These are phyloP conservation scores for Pittosporum tobira DNA, from an alignment of 129 eudicot genomes.

Conservation along the genomic window DNA sequence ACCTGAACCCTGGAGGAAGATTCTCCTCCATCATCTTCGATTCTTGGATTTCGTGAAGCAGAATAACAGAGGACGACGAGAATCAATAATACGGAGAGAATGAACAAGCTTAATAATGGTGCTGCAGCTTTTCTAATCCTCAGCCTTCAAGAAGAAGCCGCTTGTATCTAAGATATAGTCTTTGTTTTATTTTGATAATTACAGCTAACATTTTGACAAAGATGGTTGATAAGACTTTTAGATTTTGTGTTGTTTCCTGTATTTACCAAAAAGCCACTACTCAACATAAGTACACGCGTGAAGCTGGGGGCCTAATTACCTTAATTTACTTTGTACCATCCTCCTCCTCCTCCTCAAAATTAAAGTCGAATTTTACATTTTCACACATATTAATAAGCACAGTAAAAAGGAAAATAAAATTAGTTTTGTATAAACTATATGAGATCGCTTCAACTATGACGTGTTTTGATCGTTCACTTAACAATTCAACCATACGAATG, in stretches of 20 bases:
- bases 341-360: too few relatives aligned
- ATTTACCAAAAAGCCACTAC: background rate
- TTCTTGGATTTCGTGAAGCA: background rate
- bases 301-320: too few relatives aligned
- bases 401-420: too few relatives aligned
- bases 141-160: constrained; percentile 58
- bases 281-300: background rate
- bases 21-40: constrained; percentile 43
- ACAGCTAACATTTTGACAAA: constrained; percentile 60
- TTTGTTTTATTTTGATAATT: constrained; percentile 19
- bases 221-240: constrained; percentile 26
- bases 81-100: constrained; percentile 12
- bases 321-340: too few relatives aligned
- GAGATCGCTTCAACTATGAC: too few relatives aligned
- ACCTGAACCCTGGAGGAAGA: constrained; percentile 95
- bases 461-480: too few relatives aligned
- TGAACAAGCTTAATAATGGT: constrained; percentile 19
- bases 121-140: constrained; percentile 23
- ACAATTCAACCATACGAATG: too few relatives aligned
- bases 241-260: constrained; percentile 4
- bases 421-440: too few relatives aligned
- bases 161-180: constrained; percentile 13
- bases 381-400: too few relatives aligned
- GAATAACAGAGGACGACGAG: background rate
- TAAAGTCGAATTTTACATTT: too few relatives aligned